phyloP scores from a whole-genome alignment of 2,329 filamentous ascomycete genomes.

The Diaporthe helianthi region DNA sequence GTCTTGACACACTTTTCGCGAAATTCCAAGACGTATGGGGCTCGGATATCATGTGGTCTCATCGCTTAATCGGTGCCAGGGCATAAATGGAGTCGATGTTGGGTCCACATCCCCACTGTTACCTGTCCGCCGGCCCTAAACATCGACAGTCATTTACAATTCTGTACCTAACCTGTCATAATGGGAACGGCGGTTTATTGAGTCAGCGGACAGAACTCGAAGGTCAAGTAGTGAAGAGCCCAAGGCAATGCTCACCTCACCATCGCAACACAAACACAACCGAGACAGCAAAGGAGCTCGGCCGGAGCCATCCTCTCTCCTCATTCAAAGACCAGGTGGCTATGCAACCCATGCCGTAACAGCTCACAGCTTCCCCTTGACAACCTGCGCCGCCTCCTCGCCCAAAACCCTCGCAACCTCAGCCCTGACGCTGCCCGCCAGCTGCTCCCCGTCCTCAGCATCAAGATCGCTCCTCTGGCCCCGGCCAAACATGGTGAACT shows the following conservation, averaged over 20 bases:
- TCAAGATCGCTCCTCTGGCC: slow-evolving; percentile 77
- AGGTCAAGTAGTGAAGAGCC: not conserved
- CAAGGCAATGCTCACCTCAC: not conserved
- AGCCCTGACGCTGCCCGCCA: slow-evolving; percentile 63
- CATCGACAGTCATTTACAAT: no score
- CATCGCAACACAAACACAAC: not conserved
- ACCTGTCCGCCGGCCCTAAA: no score
- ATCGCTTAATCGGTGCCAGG: not conserved
- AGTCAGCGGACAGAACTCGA: not conserved
- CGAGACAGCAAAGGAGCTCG: not conserved
- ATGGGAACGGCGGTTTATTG: not conserved
- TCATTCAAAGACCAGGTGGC: not conserved
- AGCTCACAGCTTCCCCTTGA: slow-evolving; percentile 48
- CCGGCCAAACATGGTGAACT: slow-evolving; percentile 84
- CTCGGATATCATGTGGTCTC: not conserved
- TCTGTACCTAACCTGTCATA: not conserved
- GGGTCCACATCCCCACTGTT: not conserved
- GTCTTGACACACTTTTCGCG: no score
- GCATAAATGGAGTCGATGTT: not conserved
- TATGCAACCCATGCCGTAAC: not conserved
- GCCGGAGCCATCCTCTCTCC: not conserved
- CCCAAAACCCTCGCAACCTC: slow-evolving; percentile 56
- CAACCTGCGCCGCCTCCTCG: slow-evolving; percentile 46
- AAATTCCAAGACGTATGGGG: no score
- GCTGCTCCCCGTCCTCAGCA: slow-evolving; percentile 70